Percentiles rank a stretch among this genome's conserved stretches.
phyloP scores from a whole-genome alignment of 768 basidiomycete genomes.

The Lentinus tigrinus region DNA sequence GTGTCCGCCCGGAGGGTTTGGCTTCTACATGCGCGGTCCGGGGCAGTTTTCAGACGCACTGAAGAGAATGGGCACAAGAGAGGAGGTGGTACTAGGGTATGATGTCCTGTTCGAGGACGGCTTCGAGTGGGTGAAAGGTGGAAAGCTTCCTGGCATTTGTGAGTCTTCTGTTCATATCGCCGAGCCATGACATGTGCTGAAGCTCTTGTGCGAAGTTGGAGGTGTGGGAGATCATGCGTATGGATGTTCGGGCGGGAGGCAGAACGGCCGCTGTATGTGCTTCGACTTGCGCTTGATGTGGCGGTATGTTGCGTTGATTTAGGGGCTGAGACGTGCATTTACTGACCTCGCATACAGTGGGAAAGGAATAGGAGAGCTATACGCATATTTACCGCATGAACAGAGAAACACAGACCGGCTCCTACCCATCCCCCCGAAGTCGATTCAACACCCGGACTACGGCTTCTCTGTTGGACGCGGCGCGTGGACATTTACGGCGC shows the following conservation, averaged over 20 bases:
- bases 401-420: conserved; percentile 42
- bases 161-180: conserved; percentile 29
- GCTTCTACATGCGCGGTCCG: conserved; percentile 67
- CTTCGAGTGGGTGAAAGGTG: conserved; percentile 73
- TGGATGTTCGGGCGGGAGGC: conserved; percentile 66
- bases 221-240: conserved; percentile 58
- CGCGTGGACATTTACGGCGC: conserved; percentile 51
- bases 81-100: conserved; percentile 62
- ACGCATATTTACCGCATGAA: conserved; percentile 64
- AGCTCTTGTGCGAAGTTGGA: conserved; percentile 40
- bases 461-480: conserved; percentile 69
- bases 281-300: conserved; percentile 76
- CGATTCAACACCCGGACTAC: conserved; percentile 53
- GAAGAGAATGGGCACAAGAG: conserved; percentile 8
- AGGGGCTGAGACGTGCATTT: too few species aligned
- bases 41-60: conserved; percentile 38
- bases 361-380: conserved; percentile 59
- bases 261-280: conserved; percentile 60
- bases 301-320: conserved; percentile 53
- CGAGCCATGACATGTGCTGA: not conserved
- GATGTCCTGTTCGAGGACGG: conserved; percentile 60
- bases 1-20: conserved; percentile 58
- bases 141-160: conserved; percentile 76
- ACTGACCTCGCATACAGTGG: conserved; percentile 39
- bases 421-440: conserved; percentile 46